Percentiles rank a stretch among this genome's conserved stretches.
phyloP scores from a whole-genome alignment of 2,329 filamentous ascomycete genomes.

The Penicillium glabrum region DNA sequence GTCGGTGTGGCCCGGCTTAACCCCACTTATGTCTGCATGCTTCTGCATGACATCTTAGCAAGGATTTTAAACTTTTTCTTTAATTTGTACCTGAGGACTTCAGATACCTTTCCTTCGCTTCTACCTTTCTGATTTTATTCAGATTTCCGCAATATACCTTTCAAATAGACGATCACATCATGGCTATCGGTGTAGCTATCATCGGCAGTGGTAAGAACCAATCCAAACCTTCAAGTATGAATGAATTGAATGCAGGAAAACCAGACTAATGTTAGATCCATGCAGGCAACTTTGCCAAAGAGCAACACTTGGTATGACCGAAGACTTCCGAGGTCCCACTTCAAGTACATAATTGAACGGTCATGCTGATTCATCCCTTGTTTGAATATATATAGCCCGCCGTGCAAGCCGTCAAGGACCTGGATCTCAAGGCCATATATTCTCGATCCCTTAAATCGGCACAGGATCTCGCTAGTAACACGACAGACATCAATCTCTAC shows the following conservation, averaged over 20 bases:
- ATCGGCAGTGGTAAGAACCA: conserved; percentile 50
- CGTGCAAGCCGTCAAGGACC: conserved; percentile 44
- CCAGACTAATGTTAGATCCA: background rate
- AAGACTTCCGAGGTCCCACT: background rate
- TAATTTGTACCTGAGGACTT: background rate
- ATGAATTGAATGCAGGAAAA: background rate
- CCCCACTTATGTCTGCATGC: conserved; percentile 12
- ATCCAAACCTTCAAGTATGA: background rate
- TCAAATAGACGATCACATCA: background rate
- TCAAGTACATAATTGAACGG: background rate
- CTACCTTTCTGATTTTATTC: too few species aligned
- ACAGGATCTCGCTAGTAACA: conserved; percentile 37
- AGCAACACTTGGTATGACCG: conserved; percentile 52
- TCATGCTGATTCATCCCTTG: conserved; percentile 1
- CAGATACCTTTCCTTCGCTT: background rate
- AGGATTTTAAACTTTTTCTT: background rate
- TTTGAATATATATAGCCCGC: conserved; percentile 44
- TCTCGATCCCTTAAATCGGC: conserved; percentile 59
- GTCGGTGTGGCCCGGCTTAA: background rate
- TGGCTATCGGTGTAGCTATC: conserved; percentile 51
- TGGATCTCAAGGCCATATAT: conserved; percentile 58
- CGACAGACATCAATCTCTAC: conserved; percentile 51
- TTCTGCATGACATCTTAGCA: conserved; percentile 12
- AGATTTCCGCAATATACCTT: background rate
- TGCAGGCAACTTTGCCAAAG: conserved; percentile 56